A percentile compares a stretch with the other conserved stretches of the same genome.
These are phyloP conservation scores for Tuber indicum DNA, from an alignment of 495 filamentous ascomycete species.

Conservation along the genomic window DNA sequence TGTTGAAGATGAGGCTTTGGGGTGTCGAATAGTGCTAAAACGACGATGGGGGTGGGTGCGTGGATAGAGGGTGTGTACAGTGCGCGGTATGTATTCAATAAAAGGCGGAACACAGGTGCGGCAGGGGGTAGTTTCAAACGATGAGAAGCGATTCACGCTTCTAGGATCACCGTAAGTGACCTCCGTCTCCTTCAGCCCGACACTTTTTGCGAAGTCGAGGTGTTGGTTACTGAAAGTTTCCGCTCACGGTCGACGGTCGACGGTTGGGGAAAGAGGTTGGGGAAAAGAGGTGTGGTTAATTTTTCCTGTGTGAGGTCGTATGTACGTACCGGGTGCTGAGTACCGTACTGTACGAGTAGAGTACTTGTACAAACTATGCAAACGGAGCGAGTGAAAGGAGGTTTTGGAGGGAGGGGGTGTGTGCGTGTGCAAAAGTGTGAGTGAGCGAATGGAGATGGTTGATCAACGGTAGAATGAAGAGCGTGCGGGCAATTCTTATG, in stretches of 20 bases:
- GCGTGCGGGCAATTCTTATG: slow-evolving; percentile 13
- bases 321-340: background rate
- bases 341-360: background rate
- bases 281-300: slow-evolving; percentile 3
- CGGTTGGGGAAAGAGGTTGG: background rate
- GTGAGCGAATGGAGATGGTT: slow-evolving; percentile 12
- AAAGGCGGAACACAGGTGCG: slow-evolving; percentile 33
- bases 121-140: slow-evolving; percentile 37
- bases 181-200: background rate
- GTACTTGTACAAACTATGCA: background rate
- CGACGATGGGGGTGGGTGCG: slow-evolving; percentile 24
- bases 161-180: slow-evolving; percentile 25
- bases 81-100: slow-evolving; percentile 35
- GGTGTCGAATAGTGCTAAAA: slow-evolving; percentile 28
- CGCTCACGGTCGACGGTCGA: slow-evolving; percentile 5
- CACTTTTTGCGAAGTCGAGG: background rate
- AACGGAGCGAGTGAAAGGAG: slow-evolving; percentile 24
- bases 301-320: background rate
- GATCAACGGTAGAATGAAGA: slow-evolving; percentile 18
- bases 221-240: background rate
- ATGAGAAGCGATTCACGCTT: slow-evolving; percentile 30
- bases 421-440: slow-evolving; percentile 11
- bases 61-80: slow-evolving; percentile 10
- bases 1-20: slow-evolving; percentile 29
- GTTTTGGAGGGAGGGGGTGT: slow-evolving; percentile 27